These are phyloP conservation scores for Vanilla planifolia DNA, from an alignment of 106 monocot species.

Conservation along the genomic window DNA sequence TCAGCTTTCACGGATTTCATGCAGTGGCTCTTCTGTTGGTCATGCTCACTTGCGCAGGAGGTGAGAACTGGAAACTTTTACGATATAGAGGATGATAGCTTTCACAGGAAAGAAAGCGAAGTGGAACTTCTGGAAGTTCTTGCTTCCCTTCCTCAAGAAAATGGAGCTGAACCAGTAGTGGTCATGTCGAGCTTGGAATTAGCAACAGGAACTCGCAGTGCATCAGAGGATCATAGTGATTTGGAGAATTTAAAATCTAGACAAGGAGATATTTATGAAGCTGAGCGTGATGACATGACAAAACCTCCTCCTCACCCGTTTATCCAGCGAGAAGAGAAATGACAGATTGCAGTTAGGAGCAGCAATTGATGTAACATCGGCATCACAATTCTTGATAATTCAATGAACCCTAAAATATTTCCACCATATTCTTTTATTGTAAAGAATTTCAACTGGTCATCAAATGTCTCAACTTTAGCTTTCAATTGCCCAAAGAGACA, in stretches of 20 bases:
- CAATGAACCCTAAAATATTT: too few species aligned
- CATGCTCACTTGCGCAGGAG: conserved; percentile 64
- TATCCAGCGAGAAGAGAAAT: not conserved
- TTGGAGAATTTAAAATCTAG: not conserved
- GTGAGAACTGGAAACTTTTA: conserved; percentile 57
- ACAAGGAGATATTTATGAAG: not conserved
- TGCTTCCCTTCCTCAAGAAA: conserved; percentile 13
- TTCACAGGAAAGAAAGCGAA: conserved; percentile 4
- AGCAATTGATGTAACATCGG: too few species aligned
- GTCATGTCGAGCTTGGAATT: not conserved
- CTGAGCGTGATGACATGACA: conserved; percentile 1
- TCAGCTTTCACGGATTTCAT: conserved; percentile 23
- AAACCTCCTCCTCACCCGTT: not conserved
- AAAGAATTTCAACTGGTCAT: too few species aligned
- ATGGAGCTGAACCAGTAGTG: not conserved
- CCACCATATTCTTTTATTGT: too few species aligned
- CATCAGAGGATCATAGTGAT: not conserved
- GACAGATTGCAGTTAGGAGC: not conserved
- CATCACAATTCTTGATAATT: too few species aligned
- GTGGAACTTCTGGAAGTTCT: not conserved
- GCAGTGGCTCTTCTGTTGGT: conserved; percentile 56
- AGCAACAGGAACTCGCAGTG: not conserved
- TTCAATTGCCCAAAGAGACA: too few species aligned
- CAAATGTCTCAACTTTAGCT: too few species aligned
- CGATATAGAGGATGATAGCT: conserved; percentile 27